Evolutionary conservation across 192 early-diverging fungal genomes (phyloP), one percentile per base, ranked within the genome.

Genomic region (Mortierella claussenii): DNA sequence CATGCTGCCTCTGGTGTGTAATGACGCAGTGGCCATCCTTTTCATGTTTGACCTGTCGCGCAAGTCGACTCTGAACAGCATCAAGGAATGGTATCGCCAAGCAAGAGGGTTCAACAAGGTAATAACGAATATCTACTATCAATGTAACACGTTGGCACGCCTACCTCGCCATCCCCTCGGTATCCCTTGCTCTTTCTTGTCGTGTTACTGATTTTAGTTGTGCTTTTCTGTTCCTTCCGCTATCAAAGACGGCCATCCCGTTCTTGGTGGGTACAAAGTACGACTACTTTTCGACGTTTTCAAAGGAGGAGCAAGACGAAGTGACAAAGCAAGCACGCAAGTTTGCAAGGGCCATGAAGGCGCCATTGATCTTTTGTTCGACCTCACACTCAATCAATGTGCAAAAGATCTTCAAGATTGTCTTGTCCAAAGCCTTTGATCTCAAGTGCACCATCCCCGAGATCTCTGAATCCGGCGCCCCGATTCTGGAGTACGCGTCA

Each of bases 41-140:
- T 98, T 98, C 78, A 94, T 96, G 88, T 98, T 98, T 88, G 97
- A 98, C 79, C 73, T 98, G 54, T 91, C 94, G 6, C 87, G 95
- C 42, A 95, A 94, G 63, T 90, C 92, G 12, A 96, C 97, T 8
- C 80, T 98, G 36, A 98, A 98, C 67, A 91, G 86, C 49, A 91
- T 98, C 59, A 95, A 95, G 76, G 96, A 96, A 71, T 98, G 97
- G 97, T 98, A 96, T 66, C 80, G 97, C 44, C 97, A 98, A 79
- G 95, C 94, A 36, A 81, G 95, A 50, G 95, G 96, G 51, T 93
- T 98, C 79, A 98, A 98, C 79, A 95, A 95, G 86, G 92, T 91
- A 80, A 36, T 44, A 1, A 49, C 4, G 17, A n/a, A 20, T 28
- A 18, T n/a, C n/a, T n/a, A n/a, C n/a, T n/a, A n/a, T n/a, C n/a